phyloP scores from a whole-genome alignment of 179 eudicot genomes.

The Spinacia oleracea region DNA sequence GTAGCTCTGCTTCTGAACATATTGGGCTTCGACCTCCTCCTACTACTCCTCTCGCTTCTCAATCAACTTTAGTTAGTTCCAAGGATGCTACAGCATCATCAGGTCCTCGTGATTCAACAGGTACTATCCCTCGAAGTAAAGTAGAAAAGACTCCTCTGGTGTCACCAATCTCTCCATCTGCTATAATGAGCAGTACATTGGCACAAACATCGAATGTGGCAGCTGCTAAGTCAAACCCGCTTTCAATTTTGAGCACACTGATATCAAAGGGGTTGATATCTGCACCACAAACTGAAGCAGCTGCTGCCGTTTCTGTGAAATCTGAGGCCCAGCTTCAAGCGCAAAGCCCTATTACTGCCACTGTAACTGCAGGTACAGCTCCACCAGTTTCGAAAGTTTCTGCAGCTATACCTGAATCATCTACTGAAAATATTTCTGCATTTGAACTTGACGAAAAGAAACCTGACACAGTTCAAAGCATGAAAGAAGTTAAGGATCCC shows the following conservation, averaged over 20 bases:
- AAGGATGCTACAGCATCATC: conserved; percentile 24
- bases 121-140: conserved; percentile 37
- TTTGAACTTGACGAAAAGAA: conserved; percentile 30
- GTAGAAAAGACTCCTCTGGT: conserved; percentile 45
- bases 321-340: conserved; percentile 29
- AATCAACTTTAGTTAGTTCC: conserved; percentile 23
- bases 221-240: conserved; percentile 46
- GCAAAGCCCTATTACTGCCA: conserved; percentile 29
- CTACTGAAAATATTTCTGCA: conserved; percentile 35
- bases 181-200: conserved; percentile 24
- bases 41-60: conserved; percentile 32
- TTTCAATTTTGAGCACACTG: conserved; percentile 74
- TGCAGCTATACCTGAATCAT: conserved; percentile 23
- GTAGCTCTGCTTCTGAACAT: conserved; percentile 32
- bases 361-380: conserved; percentile 20
- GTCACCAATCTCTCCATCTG: conserved; percentile 33
- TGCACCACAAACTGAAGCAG: conserved; percentile 53
- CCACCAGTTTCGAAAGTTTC: conserved; percentile 32
- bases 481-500: conserved; percentile 35
- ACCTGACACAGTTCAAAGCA: conserved; percentile 36
- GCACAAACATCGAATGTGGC: conserved; percentile 36
- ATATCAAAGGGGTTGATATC: conserved; percentile 82
- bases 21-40: conserved; percentile 34
- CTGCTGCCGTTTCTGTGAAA: conserved; percentile 32
- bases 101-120: conserved; percentile 28